Percentiles rank a stretch among this genome's conserved stretches.
Conservation (phyloP, 768 basidiomycete species). For the Mycena polygramma region DNA sequence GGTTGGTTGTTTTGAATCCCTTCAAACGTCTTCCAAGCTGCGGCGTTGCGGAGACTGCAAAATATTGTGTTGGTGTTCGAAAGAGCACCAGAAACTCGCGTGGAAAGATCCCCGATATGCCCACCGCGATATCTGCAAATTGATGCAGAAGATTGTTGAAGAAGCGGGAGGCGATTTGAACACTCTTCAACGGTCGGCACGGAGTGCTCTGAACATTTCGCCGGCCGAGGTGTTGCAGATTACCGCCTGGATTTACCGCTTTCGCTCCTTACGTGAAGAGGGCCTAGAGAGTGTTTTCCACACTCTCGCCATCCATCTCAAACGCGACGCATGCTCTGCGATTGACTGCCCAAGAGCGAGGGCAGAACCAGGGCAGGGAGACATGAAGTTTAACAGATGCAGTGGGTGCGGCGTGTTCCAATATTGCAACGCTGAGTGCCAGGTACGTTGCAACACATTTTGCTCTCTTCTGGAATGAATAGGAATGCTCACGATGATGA, state of each 20-base stretch:
- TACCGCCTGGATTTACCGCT: not conserved
- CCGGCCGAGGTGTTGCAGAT: not conserved
- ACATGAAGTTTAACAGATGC: not conserved
- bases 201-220: not conserved
- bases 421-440: constrained; percentile 4
- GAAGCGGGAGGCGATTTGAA: not conserved
- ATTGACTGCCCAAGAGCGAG: not conserved
- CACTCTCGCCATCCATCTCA: not conserved
- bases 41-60: not conserved
- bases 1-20: constrained; percentile 5
- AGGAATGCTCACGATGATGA: not conserved
- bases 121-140: not conserved
- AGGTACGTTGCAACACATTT: not conserved
- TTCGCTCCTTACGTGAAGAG: not conserved
- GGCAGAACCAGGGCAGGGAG: not conserved
- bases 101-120: not conserved
- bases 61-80: constrained; percentile 13
- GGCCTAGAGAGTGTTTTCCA: not conserved
- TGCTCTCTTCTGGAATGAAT: not conserved
- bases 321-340: not conserved
- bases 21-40: constrained; percentile 1
- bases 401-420: constrained; percentile 10
- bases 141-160: not conserved
- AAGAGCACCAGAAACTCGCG: constrained; percentile 1
- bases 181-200: not conserved